Evolutionary conservation across 73 alveolate genomes (phyloP), one percentile per base, ranked within the genome.

Genomic region (Paraurostyla sp.): DNA sequence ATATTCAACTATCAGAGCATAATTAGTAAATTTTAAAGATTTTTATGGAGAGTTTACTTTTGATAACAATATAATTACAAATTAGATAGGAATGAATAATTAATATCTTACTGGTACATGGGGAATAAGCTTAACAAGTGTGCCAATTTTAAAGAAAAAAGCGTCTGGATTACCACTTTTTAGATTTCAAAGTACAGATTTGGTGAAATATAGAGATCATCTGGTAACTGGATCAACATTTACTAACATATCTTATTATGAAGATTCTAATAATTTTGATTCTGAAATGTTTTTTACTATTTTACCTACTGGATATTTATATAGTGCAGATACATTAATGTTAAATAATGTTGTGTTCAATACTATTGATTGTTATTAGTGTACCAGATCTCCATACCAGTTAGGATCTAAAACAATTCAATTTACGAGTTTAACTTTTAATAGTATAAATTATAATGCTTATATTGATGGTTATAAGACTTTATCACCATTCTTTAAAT

Each of bases 361-460:
- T 59, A 59, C 22, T 27, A 23, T 59, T 15, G 3, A 59, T 3
- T 59, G 76, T 23, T 59, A 7, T 7, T 20, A n/a, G 32, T 59
- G 76, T 27, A 59, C 76, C 4, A 59, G 76, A 59, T 59, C 76
- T 27, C 76, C 76, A 25, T 59, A 20, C 32, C 25, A 59, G 4
- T 4, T 59, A 7, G 32, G 76, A 59, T 59, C 76, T 20, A 30
- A 30, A 25, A 4, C 6, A 6, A 59, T 27, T 27, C 9, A 6
- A 23, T 59, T 59, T 59, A 25, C n/a, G 9, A 59, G 32, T 59
- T 25, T 59, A 49, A 11, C 9, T 27, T 27, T 59, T 43, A 27
- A 7, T 7, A 11, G 3, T 59, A 59, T 59, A 7, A 65, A 65
- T 38, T 23, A 38, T 16, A 4, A 36, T 32, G 82, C 82, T 38